These are phyloP conservation scores for Rhynchosporium agropyri DNA, from an alignment of 2,329 filamentous ascomycete genomes.

Conservation along the genomic window DNA sequence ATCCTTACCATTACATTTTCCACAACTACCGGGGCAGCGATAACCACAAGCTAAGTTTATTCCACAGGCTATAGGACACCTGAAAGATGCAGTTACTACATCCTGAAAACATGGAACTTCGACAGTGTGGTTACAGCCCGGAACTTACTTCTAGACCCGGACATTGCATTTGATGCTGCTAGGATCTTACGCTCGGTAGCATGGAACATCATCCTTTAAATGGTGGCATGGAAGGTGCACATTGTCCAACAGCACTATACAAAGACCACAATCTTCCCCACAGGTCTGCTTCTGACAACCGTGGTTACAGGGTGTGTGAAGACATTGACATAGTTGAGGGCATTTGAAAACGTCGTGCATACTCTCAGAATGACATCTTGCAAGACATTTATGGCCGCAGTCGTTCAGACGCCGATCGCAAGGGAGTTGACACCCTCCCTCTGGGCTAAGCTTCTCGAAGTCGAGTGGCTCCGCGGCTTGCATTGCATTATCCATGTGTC, in stretches of 20 bases:
- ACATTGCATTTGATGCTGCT: constrained; percentile 51
- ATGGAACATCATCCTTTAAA: constrained; percentile 40
- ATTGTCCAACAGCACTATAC: constrained; percentile 42
- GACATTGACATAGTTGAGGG: constrained; percentile 48
- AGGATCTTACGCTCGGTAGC: constrained; percentile 50
- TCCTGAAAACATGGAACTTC: constrained; percentile 56
- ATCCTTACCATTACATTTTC: constrained; percentile 7
- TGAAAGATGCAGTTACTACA: constrained; percentile 42
- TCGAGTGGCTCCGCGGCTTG: constrained; percentile 30
- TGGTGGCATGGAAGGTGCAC: constrained; percentile 49
- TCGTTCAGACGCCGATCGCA: constrained; percentile 37
- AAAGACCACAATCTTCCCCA: constrained; percentile 48
- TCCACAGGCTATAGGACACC: constrained; percentile 45
- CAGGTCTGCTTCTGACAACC: constrained; percentile 47
- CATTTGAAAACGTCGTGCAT: constrained; percentile 53
- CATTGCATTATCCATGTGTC: constrained; percentile 54
- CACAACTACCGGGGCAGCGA: constrained; percentile 3
- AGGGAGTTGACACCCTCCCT: constrained; percentile 53
- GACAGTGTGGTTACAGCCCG: constrained; percentile 58
- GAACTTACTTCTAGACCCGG: constrained; percentile 51
- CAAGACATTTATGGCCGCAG: constrained; percentile 53
- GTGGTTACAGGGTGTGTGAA: constrained; percentile 49
- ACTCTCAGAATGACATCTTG: constrained; percentile 51
- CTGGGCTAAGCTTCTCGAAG: constrained; percentile 51
- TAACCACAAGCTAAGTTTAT: constrained; percentile 6